Conservation (phyloP, 805 yeast genomes). For the Teunomyces tritomae region DNA sequence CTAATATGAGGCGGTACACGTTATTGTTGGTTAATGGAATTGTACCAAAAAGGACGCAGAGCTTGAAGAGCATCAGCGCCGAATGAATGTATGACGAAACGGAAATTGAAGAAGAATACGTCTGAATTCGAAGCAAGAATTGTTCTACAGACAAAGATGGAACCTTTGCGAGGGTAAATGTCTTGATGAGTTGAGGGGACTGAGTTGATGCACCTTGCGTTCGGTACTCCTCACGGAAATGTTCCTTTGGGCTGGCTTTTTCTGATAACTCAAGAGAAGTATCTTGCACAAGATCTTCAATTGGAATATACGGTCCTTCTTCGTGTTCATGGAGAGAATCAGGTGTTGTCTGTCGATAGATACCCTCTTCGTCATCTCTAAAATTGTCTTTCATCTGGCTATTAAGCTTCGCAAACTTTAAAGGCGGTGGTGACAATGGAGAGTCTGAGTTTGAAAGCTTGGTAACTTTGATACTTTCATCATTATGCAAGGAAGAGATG, state of each 20-base stretch:
- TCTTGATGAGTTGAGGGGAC: conserved; percentile 26
- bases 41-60: conserved; percentile 31
- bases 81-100: conserved; percentile 39
- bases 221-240: conserved; percentile 12
- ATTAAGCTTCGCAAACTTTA: conserved; percentile 15
- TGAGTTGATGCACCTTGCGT: conserved; percentile 15
- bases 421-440: conserved; percentile 24
- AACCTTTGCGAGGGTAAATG: conserved; percentile 32
- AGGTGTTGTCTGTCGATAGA: conserved; percentile 13
- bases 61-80: conserved; percentile 36
- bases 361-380: conserved; percentile 1
- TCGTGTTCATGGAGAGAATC: conserved; percentile 13
- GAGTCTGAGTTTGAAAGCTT: conserved; percentile 8
- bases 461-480: background rate
- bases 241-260: conserved; percentile 8
- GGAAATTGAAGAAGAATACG: conserved; percentile 39
- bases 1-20: conserved; percentile 38
- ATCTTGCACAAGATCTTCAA: conserved; percentile 18
- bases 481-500: background rate
- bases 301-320: conserved; percentile 16
- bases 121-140: conserved; percentile 35
- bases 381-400: background rate
- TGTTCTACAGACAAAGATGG: conserved; percentile 36
- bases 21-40: conserved; percentile 34
- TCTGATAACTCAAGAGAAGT: conserved; percentile 9